A percentile compares a stretch with the other conserved stretches of the same genome.
phyloP scores from a whole-genome alignment of 1,139 yeast species.

The Waltiozyma solani region DNA sequence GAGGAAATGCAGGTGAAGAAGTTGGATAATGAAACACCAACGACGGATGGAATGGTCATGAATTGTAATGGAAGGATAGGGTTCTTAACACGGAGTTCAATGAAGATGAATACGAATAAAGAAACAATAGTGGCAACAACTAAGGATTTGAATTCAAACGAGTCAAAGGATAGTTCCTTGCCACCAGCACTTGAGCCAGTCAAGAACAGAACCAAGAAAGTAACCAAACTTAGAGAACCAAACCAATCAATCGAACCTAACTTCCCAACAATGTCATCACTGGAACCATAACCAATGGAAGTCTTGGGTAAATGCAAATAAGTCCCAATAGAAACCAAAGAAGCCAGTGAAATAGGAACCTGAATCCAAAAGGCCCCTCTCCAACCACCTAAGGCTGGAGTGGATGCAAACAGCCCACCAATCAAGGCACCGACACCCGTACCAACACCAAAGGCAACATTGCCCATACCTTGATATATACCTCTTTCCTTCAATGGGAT shows the following conservation, averaged over 20 bases:
- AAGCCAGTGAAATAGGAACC: conserved; percentile 52
- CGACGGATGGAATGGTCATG: conserved; percentile 45
- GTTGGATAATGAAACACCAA: conserved; percentile 56
- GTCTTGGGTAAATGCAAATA: conserved; percentile 31
- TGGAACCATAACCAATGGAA: conserved; percentile 22
- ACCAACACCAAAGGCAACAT: conserved; percentile 57
- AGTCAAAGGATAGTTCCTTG: conserved; percentile 33
- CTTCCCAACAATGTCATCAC: conserved; percentile 27
- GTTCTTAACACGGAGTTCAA: conserved; percentile 47
- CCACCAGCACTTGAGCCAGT: conserved; percentile 68
- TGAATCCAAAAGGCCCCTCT: conserved; percentile 52
- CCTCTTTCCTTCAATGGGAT: conserved; percentile 51
- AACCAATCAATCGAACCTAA: conserved; percentile 57
- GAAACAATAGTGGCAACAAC: conserved; percentile 19
- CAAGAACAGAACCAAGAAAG: conserved; percentile 41
- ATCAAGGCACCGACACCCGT: conserved; percentile 61
- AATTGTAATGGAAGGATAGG: conserved; percentile 60
- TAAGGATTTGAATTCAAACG: conserved; percentile 14
- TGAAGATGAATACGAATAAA: conserved; percentile 30
- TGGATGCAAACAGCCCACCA: conserved; percentile 53
- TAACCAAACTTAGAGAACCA: conserved; percentile 56
- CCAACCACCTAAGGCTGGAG: conserved; percentile 46
- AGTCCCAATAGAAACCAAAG: conserved; percentile 30
- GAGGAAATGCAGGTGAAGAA: conserved; percentile 45
- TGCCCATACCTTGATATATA: conserved; percentile 51